Percentiles rank a stretch among this genome's conserved stretches.
phyloP scores from a whole-genome alignment of 805 yeast species.

The Suhomyces emberorum region DNA sequence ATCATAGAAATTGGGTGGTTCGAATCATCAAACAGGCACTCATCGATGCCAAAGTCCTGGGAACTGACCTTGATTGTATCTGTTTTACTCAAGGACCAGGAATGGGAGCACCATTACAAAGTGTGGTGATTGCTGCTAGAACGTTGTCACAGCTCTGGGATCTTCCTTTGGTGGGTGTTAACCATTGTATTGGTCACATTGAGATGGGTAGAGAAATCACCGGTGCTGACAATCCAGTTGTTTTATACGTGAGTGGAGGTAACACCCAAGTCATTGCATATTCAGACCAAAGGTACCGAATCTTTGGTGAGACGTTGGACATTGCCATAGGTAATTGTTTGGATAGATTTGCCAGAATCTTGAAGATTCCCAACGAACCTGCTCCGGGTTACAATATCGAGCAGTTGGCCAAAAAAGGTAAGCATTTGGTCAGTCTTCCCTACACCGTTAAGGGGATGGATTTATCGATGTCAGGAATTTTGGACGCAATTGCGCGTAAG shows the following conservation, averaged over 20 bases:
- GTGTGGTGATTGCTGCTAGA: constrained; percentile 90
- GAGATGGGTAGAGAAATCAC: constrained; percentile 99
- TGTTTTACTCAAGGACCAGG: constrained; percentile 99
- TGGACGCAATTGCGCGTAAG: constrained; percentile 77
- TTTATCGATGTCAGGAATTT: constrained; percentile 90
- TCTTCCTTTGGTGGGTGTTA: constrained; percentile 87
- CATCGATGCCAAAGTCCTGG: constrained; percentile 51
- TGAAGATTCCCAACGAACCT: constrained; percentile 86
- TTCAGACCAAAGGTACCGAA: constrained; percentile 87
- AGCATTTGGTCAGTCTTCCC: constrained; percentile 69
- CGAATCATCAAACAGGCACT: constrained; percentile 68
- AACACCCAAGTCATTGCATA: constrained; percentile 98
- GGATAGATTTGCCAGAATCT: constrained; percentile 91
- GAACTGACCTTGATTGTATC: constrained; percentile 64
- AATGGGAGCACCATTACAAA: constrained; percentile 97
- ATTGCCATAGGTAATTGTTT: constrained; percentile 97
- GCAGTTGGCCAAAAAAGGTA: constrained; percentile 77
- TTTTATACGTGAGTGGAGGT: constrained; percentile 95
- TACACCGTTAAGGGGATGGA: constrained; percentile 99
- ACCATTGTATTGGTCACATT: constrained; percentile 96
- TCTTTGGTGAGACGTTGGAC: constrained; percentile 98
- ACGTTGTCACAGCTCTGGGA: constrained; percentile 77
- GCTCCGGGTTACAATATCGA: constrained; percentile 98
- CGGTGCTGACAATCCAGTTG: constrained; percentile 97
- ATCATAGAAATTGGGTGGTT: constrained; percentile 93